These are phyloP conservation scores for Carex myosuroides DNA, from an alignment of 176 grass and related monocot genomes.

Conservation along the genomic window DNA sequence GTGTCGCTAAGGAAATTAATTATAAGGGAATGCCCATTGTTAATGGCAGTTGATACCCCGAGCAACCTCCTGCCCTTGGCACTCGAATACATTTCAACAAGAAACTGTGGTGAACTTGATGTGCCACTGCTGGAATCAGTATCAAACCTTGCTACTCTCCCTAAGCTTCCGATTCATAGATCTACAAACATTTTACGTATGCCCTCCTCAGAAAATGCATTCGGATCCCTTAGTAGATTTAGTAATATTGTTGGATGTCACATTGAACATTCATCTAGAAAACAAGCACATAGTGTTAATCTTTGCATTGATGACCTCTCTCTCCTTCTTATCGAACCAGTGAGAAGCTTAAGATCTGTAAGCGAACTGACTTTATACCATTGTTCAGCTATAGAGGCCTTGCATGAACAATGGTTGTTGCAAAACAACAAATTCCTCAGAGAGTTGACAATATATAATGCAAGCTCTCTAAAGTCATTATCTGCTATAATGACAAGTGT, in stretches of 20 bases:
- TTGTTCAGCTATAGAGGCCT: no score
- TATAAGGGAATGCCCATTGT: constrained; percentile 20
- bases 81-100: neutral
- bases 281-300: neutral
- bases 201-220: constrained; percentile 4
- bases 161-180: neutral
- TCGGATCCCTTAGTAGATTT: neutral
- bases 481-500: neutral
- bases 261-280: neutral
- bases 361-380: no score
- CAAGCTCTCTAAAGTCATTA: constrained; percentile 18
- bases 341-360: no score
- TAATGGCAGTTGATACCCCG: neutral
- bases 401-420: neutral
- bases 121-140: neutral
- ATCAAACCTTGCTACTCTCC: constrained; percentile 19
- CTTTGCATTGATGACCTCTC: no score
- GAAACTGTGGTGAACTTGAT: constrained; percentile 4
- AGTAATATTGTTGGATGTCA: neutral
- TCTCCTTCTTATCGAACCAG: no score
- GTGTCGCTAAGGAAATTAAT: neutral
- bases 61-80: neutral
- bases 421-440: neutral
- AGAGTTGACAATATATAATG: neutral
- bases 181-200: constrained; percentile 7